A percentile compares a stretch with the other conserved stretches of the same genome.
These are phyloP conservation scores for Tolypocladium sp. DNA, from an alignment of 2,329 filamentous ascomycete species.

Conservation along the genomic window DNA sequence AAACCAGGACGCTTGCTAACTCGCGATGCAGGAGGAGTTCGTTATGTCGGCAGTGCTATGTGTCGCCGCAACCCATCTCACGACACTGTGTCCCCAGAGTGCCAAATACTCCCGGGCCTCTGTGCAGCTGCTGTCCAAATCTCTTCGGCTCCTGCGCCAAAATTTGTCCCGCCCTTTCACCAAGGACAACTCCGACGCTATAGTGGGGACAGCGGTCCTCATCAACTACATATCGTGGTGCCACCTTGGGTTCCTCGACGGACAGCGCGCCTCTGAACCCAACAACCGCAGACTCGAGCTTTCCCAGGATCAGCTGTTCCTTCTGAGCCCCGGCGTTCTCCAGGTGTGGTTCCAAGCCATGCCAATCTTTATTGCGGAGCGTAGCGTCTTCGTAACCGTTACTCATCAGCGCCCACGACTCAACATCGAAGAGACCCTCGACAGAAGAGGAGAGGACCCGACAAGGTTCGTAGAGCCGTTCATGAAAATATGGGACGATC, in stretches of 20 bases:
- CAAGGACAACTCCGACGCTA: constrained; percentile 11
- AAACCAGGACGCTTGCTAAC: too few relatives aligned
- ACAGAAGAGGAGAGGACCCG: constrained; percentile 8
- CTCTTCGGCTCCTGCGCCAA: constrained; percentile 13
- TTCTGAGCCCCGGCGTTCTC: constrained; percentile 16
- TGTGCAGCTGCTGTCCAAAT: constrained; percentile 11
- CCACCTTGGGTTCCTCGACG: constrained; percentile 15
- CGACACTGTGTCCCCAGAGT: constrained; percentile 4
- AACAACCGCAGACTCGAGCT: constrained; percentile 8
- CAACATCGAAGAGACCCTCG: constrained; percentile 5
- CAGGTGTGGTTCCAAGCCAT: constrained; percentile 15
- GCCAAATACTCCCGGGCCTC: constrained; percentile 12
- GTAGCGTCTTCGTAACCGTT: constrained; percentile 10
- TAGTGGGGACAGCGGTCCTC: constrained; percentile 15
- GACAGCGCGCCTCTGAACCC: not conserved
- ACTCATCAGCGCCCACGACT: not conserved
- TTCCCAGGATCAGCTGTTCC: constrained; percentile 16
- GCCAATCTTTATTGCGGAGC: constrained; percentile 9
- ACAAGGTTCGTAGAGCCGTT: constrained; percentile 7
- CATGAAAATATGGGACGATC: constrained; percentile 13
- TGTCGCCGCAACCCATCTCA: constrained; percentile 12
- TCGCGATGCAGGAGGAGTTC: constrained; percentile 12
- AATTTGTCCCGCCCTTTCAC: constrained; percentile 12
- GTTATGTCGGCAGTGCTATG: constrained; percentile 16
- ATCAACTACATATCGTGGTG: constrained; percentile 21